Evolutionary conservation across 345 rosid genomes (phyloP).

Genomic region (Rhodamnia rubescens): DNA sequence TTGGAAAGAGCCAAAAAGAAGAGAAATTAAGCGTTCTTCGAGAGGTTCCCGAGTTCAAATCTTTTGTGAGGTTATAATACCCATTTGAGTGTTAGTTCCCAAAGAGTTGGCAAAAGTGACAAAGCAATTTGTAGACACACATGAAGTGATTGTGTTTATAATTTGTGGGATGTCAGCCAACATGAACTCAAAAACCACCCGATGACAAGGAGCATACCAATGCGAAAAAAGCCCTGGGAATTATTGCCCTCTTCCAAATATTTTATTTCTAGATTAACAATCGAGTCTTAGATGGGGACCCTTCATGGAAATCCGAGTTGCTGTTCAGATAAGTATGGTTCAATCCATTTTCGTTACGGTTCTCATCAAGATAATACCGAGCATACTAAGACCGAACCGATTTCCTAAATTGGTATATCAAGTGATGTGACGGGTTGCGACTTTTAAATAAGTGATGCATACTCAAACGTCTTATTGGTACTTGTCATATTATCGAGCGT

Average conservation of each 20-base stretch:
- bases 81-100: neutral
- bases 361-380: too few relatives aligned
- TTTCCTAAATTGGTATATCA: too few relatives aligned
- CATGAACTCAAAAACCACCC: neutral
- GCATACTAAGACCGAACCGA: too few relatives aligned
- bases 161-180: neutral
- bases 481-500: neutral
- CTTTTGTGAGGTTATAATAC: neutral
- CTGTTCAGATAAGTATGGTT: neutral
- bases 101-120: neutral
- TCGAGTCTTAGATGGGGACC: neutral
- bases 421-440: too few relatives aligned
- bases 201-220: neutral
- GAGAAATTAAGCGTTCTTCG: neutral
- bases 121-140: neutral
- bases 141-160: neutral
- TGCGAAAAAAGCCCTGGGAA: neutral
- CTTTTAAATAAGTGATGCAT: too few relatives aligned
- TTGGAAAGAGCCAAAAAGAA: neutral
- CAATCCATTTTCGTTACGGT: too few relatives aligned
- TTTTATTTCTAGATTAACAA: neutral
- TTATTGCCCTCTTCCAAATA: neutral
- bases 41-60: neutral
- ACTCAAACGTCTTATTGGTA: too few relatives aligned
- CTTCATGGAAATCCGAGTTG: neutral